Base-by-base conservation (phyloP, 2,329 filamentous ascomycete genomes). In the Exophiala bonariae region DNA sequence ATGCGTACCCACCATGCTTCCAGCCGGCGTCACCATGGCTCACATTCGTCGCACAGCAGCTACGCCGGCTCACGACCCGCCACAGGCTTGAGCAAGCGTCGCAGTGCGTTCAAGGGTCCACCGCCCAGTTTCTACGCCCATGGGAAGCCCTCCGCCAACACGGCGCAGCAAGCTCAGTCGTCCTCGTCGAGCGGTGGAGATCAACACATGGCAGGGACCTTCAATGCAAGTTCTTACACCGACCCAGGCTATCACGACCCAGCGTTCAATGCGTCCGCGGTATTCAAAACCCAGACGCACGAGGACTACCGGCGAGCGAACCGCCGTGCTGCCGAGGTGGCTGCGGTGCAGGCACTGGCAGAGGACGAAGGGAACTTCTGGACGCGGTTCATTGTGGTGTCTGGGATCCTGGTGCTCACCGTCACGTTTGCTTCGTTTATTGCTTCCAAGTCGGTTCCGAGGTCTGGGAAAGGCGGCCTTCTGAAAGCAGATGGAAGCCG, bases 61-160 rank as follows among this genome's bases (percentile, higher is more conserved):
- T 58, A 58, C 33, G 57, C 57, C 7, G 57, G 57, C 26, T 47
- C 45, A 1, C 81, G 93, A 1, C 83, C 91, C 0, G 83, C 93
- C 0, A 89, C 82, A 1, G 93, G 93, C 0, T 73, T 99, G 23
- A 90, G 85, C 64, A 80, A 85, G 32, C 80, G 92, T 18, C 77
- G 89, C 2, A 81, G 83, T 2, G 77, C 84, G 3, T 96, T 95
- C 67, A 81, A 80, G 16, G 92, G 92, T 0, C 92, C 93, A 3
- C 91, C 93, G 41, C 91, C 92, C 0, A 88, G 83, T 55, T 97
- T 96, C 72, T 96, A 89, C 68, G 79, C 85, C 14, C 83, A 79
- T 52, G 90, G 89, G n/a, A 40, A 37, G 28, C 42, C 47, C 5
- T 46, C 47, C 4, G 22, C 3, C 89, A 87, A 3, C 95, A 89